phyloP scores from a whole-genome alignment of 129 eudicot genomes.

The Pittosporum tobira region DNA sequence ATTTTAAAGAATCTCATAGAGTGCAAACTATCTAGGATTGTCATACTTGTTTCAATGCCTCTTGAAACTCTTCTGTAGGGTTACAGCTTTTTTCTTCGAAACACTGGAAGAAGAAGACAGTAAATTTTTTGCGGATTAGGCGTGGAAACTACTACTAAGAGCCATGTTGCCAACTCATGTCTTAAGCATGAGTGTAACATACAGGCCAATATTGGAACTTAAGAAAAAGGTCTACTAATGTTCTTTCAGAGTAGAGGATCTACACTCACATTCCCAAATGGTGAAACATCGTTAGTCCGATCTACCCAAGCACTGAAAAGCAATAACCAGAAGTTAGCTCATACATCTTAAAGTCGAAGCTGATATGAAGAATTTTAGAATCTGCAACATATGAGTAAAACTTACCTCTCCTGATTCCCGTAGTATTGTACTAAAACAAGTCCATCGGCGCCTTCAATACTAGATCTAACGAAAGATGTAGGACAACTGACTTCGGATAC shows the following conservation, averaged over 20 bases:
- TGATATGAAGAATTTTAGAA: not conserved
- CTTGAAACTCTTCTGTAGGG: slow-evolving; percentile 27
- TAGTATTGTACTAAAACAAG: slow-evolving; percentile 24
- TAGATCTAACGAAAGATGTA: not conserved
- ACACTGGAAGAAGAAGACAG: slow-evolving; percentile 15
- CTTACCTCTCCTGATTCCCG: slow-evolving; percentile 34
- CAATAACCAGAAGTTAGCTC: slow-evolving; percentile 1
- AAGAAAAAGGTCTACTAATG: slow-evolving; percentile 1
- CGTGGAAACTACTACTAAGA: not conserved
- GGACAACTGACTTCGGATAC: slow-evolving; percentile 16
- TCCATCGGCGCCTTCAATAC: slow-evolving; percentile 2
- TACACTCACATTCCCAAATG: slow-evolving; percentile 27
- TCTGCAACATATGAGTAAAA: not conserved
- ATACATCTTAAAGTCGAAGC: not conserved
- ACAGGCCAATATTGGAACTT: not conserved
- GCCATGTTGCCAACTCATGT: not conserved
- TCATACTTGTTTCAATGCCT: slow-evolving; percentile 32
- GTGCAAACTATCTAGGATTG: slow-evolving; percentile 2
- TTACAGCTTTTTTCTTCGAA: slow-evolving; percentile 31
- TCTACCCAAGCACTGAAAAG: slow-evolving; percentile 32
- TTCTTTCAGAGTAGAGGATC: not conserved
- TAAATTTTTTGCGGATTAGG: not conserved
- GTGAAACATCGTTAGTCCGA: slow-evolving; percentile 30
- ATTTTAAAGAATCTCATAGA: not conserved
- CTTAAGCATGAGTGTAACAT: not conserved